These are phyloP conservation scores for Volvariella volvacea DNA, from an alignment of 1,284 basidiomycete genomes.

Conservation along the genomic window DNA sequence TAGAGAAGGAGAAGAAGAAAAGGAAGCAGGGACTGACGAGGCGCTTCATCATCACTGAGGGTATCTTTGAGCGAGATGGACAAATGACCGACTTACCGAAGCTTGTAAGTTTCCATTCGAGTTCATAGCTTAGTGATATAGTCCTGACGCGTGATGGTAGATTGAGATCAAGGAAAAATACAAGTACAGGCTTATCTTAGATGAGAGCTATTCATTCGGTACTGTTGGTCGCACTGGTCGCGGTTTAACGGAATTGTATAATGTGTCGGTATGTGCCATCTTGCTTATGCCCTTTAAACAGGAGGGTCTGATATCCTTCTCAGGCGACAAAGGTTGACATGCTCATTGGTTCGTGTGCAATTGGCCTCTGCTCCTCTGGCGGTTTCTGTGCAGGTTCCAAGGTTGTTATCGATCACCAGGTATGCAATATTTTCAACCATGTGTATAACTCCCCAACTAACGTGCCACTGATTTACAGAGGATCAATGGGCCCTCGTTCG, in stretches of 20 bases:
- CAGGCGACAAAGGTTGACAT: conserved; percentile 75
- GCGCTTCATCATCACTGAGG: conserved; percentile 95
- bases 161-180: conserved; percentile 92
- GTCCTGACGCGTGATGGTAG: conserved; percentile 28
- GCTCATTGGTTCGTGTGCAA: conserved; percentile 83
- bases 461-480: conserved; percentile 45
- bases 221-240: conserved; percentile 90
- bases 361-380: conserved; percentile 78
- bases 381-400: conserved; percentile 93
- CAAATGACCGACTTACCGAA: conserved; percentile 87
- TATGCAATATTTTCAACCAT: conserved; percentile 19
- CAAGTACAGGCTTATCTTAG: conserved; percentile 93
- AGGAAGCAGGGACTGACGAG: conserved; percentile 78
- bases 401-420: conserved; percentile 86
- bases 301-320: background rate
- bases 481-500: conserved; percentile 94
- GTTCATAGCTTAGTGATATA: background rate
- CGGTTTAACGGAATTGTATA: conserved; percentile 91
- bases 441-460: background rate
- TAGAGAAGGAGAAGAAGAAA: conserved; percentile 87
- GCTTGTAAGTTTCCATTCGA: conserved; percentile 50
- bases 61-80: conserved; percentile 94
- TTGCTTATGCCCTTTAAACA: background rate
- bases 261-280: conserved; percentile 65
- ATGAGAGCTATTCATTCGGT: conserved; percentile 93